A percentile compares a stretch with the other conserved stretches of the same genome.
phyloP scores from a whole-genome alignment of 2,329 filamentous ascomycete genomes.

The Diplodia scrobiculata region DNA sequence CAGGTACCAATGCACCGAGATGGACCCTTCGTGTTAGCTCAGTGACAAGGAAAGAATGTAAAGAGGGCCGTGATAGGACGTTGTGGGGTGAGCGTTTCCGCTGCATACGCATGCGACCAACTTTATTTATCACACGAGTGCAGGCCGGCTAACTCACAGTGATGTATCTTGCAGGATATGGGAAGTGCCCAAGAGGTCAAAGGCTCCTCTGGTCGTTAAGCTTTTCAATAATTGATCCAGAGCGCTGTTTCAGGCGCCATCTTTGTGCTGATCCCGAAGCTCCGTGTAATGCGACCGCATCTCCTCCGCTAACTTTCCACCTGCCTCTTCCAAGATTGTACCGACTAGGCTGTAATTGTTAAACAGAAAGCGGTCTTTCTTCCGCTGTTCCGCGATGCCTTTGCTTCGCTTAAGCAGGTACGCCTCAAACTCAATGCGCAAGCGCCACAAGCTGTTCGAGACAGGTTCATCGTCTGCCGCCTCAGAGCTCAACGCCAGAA shows the following conservation, averaged over 20 bases:
- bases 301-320: slow-evolving; percentile 72
- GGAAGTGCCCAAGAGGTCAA: background rate
- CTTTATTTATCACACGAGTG: background rate
- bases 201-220: background rate
- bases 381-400: slow-evolving; percentile 73
- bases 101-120: background rate
- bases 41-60: background rate
- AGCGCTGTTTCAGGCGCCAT: background rate
- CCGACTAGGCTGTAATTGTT: slow-evolving; percentile 96
- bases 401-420: slow-evolving; percentile 79
- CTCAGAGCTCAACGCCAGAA: slow-evolving; percentile 80
- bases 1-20: background rate
- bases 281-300: slow-evolving; percentile 74
- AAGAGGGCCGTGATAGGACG: too few relatives aligned
- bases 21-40: background rate
- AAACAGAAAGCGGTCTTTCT: slow-evolving; percentile 82
- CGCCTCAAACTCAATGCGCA: slow-evolving; percentile 79
- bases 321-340: slow-evolving; percentile 76
- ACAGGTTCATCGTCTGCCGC: slow-evolving; percentile 94
- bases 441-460: slow-evolving; percentile 72
- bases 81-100: background rate
- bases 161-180: background rate
- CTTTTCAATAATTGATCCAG: background rate
- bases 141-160: background rate
- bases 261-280: slow-evolving; percentile 47